Conservation (phyloP, 306 rosid genomes). For the Prunus salicina region DNA sequence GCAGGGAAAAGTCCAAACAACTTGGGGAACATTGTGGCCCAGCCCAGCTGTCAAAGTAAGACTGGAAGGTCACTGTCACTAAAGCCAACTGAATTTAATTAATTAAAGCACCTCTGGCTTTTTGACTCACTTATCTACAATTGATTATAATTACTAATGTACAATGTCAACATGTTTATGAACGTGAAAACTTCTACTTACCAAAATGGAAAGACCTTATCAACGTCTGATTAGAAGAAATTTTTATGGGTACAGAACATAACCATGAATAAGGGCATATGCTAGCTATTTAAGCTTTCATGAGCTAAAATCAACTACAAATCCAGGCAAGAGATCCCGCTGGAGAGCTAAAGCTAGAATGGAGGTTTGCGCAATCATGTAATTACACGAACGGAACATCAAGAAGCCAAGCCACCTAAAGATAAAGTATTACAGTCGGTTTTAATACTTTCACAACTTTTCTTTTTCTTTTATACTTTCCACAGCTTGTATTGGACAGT, state of each 20-base stretch:
- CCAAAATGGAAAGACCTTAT: no score
- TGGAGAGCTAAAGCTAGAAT: background rate
- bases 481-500: no score
- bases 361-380: no score
- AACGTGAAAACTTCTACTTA: no score
- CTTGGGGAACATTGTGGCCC: background rate
- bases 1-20: background rate
- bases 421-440: background rate
- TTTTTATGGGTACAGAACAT: no score
- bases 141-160: background rate
- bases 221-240: no score
- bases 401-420: background rate
- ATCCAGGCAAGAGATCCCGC: background rate
- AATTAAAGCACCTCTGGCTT: background rate
- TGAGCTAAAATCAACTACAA: background rate
- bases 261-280: no score
- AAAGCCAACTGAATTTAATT: background rate
- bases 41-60: background rate
- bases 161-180: background rate
- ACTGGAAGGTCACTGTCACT: background rate
- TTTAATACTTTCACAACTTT: background rate
- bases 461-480: no score
- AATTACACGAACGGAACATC: background rate
- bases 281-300: no score
- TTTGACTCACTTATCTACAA: background rate